Evolutionary conservation across 306 rosid species (phyloP).

Genomic region (Heteromeles arbutifolia): DNA sequence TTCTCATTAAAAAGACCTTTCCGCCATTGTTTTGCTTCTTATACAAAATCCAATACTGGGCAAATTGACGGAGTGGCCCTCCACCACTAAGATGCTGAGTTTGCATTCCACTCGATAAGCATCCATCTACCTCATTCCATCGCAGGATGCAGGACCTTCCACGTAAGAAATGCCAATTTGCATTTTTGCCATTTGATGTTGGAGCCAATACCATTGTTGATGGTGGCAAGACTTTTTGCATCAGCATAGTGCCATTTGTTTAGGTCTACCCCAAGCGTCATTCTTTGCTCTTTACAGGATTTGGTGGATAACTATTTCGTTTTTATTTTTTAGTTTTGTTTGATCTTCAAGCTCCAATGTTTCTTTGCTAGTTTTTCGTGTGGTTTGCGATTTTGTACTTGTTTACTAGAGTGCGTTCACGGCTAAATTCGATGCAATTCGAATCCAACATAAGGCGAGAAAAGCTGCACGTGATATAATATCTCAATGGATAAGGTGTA

Average conservation of each 20-base stretch:
- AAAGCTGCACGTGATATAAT: background rate
- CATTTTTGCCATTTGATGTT: background rate
- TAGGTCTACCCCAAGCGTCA: slow-evolving; percentile 24
- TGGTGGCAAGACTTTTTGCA: slow-evolving; percentile 26
- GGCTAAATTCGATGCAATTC: background rate
- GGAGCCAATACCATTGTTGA: slow-evolving; percentile 16
- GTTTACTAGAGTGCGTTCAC: background rate
- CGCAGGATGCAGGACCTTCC: slow-evolving; percentile 35
- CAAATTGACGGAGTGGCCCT: slow-evolving; percentile 58
- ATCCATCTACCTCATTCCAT: slow-evolving; percentile 43
- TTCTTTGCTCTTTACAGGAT: background rate
- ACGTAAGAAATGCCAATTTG: slow-evolving; percentile 15
- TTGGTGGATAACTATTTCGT: background rate
- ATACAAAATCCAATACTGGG: slow-evolving; percentile 25
- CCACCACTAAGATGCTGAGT: slow-evolving; percentile 58
- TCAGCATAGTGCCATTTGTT: slow-evolving; percentile 10
- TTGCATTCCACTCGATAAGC: slow-evolving; percentile 68
- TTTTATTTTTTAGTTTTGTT: background rate
- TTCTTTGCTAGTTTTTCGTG: background rate
- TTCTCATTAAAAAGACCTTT: background rate
- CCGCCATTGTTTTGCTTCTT: slow-evolving; percentile 19
- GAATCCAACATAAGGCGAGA: background rate
- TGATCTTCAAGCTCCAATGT: background rate
- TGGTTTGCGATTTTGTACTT: background rate
- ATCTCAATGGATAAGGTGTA: too few relatives aligned